Conservation (phyloP, 2,329 filamentous ascomycete genomes). For the Xenoacremonium recifei region DNA sequence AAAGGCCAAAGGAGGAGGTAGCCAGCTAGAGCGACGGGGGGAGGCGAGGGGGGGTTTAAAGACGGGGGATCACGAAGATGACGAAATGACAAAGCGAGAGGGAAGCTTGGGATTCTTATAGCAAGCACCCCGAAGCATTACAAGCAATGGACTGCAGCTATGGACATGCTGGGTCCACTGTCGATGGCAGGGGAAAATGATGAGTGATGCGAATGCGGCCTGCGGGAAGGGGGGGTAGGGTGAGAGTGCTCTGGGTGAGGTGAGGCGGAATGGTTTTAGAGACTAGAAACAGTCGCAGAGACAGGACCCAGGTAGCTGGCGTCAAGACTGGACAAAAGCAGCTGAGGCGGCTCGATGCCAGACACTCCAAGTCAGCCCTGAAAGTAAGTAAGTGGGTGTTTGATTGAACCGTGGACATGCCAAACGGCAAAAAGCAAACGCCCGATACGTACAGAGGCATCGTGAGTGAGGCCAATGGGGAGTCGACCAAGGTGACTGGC, state of each 20-base stretch:
- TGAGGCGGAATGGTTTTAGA: constrained; percentile 8
- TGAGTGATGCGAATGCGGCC: constrained; percentile 18
- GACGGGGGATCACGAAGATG: constrained; percentile 22
- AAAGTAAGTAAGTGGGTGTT: too few relatives aligned
- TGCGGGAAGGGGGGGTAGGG: constrained; percentile 2
- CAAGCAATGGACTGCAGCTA: neutral
- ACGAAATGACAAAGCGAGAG: constrained; percentile 22
- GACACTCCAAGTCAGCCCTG: too few relatives aligned
- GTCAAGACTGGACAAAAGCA: constrained; percentile 5
- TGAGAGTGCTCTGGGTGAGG: constrained; percentile 12
- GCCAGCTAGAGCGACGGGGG: too few relatives aligned
- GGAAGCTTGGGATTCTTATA: constrained; percentile 26
- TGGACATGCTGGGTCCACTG: constrained; percentile 22
- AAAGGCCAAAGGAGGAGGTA: neutral
- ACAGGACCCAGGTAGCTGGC: constrained; percentile 2
- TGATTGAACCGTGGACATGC: too few relatives aligned
- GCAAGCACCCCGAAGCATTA: constrained; percentile 3
- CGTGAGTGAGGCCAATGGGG: constrained; percentile 14
- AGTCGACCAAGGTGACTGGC: constrained; percentile 22
- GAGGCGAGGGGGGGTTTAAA: constrained; percentile 20
- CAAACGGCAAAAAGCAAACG: too few relatives aligned
- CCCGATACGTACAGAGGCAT: constrained; percentile 1
- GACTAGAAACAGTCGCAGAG: constrained; percentile 1
- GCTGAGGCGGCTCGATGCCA: too few relatives aligned
- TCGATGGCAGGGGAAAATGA: constrained; percentile 19